Base-by-base conservation (phyloP, 768 basidiomycete genomes). In the Leccinellum rugosiceps region DNA sequence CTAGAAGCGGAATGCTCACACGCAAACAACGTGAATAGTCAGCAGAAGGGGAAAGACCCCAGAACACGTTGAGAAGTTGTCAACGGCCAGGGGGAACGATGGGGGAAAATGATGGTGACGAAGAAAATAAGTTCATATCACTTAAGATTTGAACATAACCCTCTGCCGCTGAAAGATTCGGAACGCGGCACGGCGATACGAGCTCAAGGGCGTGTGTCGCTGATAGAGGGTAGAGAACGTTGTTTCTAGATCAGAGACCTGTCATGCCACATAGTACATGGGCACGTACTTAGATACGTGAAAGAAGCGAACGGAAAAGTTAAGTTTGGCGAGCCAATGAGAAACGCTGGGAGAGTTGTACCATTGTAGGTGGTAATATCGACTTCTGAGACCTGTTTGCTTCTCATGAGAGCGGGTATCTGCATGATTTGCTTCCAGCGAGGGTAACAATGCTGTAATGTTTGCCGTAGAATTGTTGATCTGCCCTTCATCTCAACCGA, bases 281-380 rank as follows among this genome's bases (percentile, higher is more conserved):
- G 43, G 41, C 41, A 43, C 41, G 41, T 45, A 48, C 53, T 19
- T 53, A 44, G 25, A 55, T 31, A 26, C 35, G 46, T 57, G 45
- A 57, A 57, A 41, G 55, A 49, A 57, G 55, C 32, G 25, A 57
- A 32, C 30, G 17, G 25, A 25, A 10, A 35, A 34, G 25, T 25
- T 26, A 34, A 21, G 55, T 57, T 56, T 45, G 6, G 15, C 25
- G 56, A 46, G 26, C 44, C 44, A 57, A 56, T 56, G 41, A 26
- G 28, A 25, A 25, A n/a, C 19, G 30, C 38, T 32, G 25, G 13
- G 49, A 21, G 41, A 3, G n/a, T 30, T 15, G 17, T 54, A 17
- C 25, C n/a, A 55, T 14, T 43, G 14, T 26, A 28, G 30, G 23
- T 5, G 7, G 19, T 51, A 35, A 51, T 51, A n/a, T 51, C 21